Percentiles rank a stretch among this genome's conserved stretches.
Evolutionary conservation across 2,329 filamentous ascomycete genomes (phyloP).

Genomic region (Rhynchosporium agropyri): DNA sequence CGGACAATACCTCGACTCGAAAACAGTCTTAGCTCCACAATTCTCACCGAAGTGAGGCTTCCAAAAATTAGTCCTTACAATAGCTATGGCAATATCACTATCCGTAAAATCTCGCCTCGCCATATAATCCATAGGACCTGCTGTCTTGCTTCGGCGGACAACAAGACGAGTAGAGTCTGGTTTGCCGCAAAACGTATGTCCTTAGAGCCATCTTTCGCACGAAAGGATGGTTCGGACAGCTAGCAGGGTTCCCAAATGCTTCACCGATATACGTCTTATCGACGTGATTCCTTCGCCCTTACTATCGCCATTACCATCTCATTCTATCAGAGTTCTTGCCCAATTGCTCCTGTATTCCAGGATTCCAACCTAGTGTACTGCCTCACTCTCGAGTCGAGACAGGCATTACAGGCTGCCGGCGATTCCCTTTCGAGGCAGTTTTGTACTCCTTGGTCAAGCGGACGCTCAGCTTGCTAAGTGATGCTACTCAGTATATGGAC

Average conservation of each 20-base stretch:
- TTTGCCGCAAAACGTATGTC: neutral
- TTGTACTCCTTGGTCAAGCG: neutral
- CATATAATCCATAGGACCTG: neutral
- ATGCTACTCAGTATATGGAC: too few relatives aligned
- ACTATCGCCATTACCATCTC: neutral
- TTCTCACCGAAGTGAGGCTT: too few relatives aligned
- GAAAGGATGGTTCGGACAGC: too few relatives aligned
- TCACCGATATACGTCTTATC: neutral
- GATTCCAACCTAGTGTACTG: neutral
- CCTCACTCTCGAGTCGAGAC: neutral
- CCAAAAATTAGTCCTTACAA: too few relatives aligned
- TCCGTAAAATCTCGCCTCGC: too few relatives aligned
- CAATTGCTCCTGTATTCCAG: neutral
- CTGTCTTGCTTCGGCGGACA: neutral
- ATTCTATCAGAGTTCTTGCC: neutral
- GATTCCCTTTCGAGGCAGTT: neutral
- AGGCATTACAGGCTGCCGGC: neutral
- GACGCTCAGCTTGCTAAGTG: too few relatives aligned
- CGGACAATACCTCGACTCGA: too few relatives aligned
- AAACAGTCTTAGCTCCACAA: too few relatives aligned
- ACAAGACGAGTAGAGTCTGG: neutral
- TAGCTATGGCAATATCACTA: too few relatives aligned
- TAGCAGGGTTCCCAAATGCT: too few relatives aligned
- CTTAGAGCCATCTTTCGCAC: too few relatives aligned
- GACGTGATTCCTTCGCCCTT: neutral